Evolutionary conservation across 78 protist genomes (phyloP).

Genomic region (Bodo saltans): DNA sequence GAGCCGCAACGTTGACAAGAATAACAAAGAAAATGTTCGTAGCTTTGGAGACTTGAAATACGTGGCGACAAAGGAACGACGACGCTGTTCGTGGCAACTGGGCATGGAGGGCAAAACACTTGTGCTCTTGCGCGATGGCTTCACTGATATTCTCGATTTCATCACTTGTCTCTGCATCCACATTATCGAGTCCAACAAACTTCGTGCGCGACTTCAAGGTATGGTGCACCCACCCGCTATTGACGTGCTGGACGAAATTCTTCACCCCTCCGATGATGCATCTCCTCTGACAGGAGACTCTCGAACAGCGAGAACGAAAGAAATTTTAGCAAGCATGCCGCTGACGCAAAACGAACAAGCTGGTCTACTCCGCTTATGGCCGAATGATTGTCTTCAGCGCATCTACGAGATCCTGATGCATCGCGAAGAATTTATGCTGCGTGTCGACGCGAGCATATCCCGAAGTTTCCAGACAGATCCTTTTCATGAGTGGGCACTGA

Average conservation of each 20-base stretch:
- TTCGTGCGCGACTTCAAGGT: not conserved
- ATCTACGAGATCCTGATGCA: not conserved
- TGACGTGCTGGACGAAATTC: not conserved
- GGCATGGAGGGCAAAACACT: not conserved
- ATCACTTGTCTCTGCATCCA: not conserved
- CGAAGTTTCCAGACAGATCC: not conserved
- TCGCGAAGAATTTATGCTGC: not conserved
- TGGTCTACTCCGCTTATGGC: not conserved
- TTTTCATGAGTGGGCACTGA: not conserved
- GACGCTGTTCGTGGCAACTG: not conserved
- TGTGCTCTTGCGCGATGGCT: not conserved
- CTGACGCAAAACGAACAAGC: not conserved
- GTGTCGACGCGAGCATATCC: not conserved
- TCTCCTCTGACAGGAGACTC: not conserved
- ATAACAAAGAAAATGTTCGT: not conserved
- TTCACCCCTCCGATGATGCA: not conserved
- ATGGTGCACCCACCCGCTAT: not conserved
- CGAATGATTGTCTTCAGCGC: not conserved
- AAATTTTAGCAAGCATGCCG: not conserved
- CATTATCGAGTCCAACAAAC: constrained; percentile 6
- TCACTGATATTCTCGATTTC: not conserved
- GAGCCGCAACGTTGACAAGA: not conserved
- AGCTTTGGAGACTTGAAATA: not conserved
- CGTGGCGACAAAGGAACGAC: not conserved
- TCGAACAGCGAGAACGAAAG: not conserved